phyloP scores from a whole-genome alignment of 495 filamentous ascomycete genomes.

The Letharia columbiana region DNA sequence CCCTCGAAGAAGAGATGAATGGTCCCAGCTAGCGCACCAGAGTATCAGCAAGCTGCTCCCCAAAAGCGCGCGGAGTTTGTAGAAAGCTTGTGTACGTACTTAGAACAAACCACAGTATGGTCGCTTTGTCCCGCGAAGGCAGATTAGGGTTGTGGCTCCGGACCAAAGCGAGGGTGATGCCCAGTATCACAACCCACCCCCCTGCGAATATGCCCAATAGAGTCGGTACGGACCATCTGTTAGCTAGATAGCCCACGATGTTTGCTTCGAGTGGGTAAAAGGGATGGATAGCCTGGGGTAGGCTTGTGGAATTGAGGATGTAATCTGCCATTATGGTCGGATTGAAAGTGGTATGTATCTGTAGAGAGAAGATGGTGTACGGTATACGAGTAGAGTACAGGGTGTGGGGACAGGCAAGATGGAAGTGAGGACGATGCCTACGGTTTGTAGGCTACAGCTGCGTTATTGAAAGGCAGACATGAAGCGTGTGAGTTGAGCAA shows the following conservation, averaged over 20 bases:
- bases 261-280: constrained; percentile 60
- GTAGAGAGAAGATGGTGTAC: not conserved
- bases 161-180: constrained; percentile 40
- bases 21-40: constrained; percentile 45
- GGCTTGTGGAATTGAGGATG: constrained; percentile 5
- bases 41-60: constrained; percentile 22
- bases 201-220: constrained; percentile 47
- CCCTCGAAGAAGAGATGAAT: constrained; percentile 77
- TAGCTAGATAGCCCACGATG: constrained; percentile 55
- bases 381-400: not conserved
- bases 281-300: constrained; percentile 43
- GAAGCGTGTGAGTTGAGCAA: not conserved
- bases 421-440: not conserved
- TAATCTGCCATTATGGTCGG: constrained; percentile 2
- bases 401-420: not conserved
- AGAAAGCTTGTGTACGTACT: constrained; percentile 35
- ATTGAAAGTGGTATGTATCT: not conserved
- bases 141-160: constrained; percentile 41
- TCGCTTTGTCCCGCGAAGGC: constrained; percentile 41
- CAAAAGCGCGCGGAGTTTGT: not conserved
- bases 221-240: constrained; percentile 44
- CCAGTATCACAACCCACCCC: constrained; percentile 44
- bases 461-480: not conserved
- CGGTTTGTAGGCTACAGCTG: not conserved
- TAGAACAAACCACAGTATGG: constrained; percentile 60